Percentiles rank a stretch among this genome's conserved stretches.
Conservation (phyloP, 306 rosid species). For the Vicia sativa region DNA sequence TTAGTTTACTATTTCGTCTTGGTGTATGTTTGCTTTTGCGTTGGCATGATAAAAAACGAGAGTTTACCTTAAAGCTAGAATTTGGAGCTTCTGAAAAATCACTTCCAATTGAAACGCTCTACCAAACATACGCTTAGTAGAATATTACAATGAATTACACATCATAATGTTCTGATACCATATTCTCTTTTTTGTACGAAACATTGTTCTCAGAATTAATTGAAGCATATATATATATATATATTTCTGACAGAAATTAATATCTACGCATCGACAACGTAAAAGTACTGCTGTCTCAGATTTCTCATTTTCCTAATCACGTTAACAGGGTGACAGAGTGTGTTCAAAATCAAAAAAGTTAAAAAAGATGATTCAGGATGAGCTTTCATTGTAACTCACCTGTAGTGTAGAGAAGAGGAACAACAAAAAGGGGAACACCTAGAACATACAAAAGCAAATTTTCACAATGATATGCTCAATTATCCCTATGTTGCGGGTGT, state of each 20-base stretch:
- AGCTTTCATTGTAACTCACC: slow-evolving; percentile 41
- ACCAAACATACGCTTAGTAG: no score
- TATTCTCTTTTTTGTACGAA: neutral
- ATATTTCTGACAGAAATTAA: neutral
- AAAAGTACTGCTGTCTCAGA: slow-evolving; percentile 11
- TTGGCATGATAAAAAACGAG: no score
- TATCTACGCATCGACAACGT: neutral
- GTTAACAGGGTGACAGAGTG: neutral
- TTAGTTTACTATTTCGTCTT: no score
- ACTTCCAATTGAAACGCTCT: no score
- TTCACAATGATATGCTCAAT: neutral
- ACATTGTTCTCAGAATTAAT: neutral
- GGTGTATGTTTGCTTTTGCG: no score
- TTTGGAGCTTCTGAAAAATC: no score
- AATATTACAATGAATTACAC: no score
- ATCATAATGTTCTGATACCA: neutral
- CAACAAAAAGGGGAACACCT: slow-evolving; percentile 21
- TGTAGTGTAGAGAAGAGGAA: slow-evolving; percentile 34
- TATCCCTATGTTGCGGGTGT: slow-evolving; percentile 20
- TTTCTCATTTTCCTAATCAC: slow-evolving; percentile 40
- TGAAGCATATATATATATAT: neutral
- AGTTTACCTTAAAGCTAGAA: no score
- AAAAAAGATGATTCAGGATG: slow-evolving; percentile 34
- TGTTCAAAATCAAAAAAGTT: slow-evolving; percentile 31
- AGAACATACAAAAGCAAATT: slow-evolving; percentile 33